These are phyloP conservation scores for Fusarium anthophilum DNA, from an alignment of 2,329 filamentous ascomycete species.

Conservation along the genomic window DNA sequence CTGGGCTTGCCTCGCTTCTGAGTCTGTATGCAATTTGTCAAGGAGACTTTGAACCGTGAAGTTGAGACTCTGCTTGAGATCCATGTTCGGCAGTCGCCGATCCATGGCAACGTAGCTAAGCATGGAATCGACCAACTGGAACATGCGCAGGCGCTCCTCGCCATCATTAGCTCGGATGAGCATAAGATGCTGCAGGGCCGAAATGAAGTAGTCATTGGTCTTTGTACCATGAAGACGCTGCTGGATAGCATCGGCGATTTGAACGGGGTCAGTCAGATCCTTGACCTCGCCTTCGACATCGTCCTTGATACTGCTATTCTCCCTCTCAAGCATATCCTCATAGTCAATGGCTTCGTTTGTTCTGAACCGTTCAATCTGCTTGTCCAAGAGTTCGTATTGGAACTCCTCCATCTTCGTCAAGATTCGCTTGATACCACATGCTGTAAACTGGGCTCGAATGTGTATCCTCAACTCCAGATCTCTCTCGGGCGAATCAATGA, in stretches of 20 bases:
- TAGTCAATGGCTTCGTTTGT: slow-evolving; percentile 98
- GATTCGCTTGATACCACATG: slow-evolving; percentile 93
- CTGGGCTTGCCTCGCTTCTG: slow-evolving; percentile 88
- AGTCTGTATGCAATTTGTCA: slow-evolving; percentile 96
- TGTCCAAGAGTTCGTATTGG: slow-evolving; percentile 98
- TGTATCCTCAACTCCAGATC: slow-evolving; percentile 93
- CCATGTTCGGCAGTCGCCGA: slow-evolving; percentile 92
- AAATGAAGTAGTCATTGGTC: slow-evolving; percentile 95
- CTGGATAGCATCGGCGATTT: slow-evolving; percentile 95
- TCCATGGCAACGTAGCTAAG: slow-evolving; percentile 99
- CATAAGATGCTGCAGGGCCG: slow-evolving; percentile 92
- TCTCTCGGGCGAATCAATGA: slow-evolving; percentile 88
- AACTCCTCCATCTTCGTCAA: slow-evolving; percentile 97
- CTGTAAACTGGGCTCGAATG: slow-evolving; percentile 94
- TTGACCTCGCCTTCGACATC: slow-evolving; percentile 85
- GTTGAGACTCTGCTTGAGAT: slow-evolving; percentile 96
- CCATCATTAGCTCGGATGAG: slow-evolving; percentile 91
- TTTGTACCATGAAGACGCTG: slow-evolving; percentile 83
- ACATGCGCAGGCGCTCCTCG: slow-evolving; percentile 93
- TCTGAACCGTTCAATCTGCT: slow-evolving; percentile 93
- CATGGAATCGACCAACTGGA: slow-evolving; percentile 98
- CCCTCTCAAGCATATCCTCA: slow-evolving; percentile 92
- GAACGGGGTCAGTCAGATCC: slow-evolving; percentile 90
- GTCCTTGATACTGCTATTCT: slow-evolving; percentile 91
- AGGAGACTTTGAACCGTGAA: slow-evolving; percentile 96